Conservation (phyloP, 2,329 filamentous ascomycete species). For the Alternaria brassicicola region DNA sequence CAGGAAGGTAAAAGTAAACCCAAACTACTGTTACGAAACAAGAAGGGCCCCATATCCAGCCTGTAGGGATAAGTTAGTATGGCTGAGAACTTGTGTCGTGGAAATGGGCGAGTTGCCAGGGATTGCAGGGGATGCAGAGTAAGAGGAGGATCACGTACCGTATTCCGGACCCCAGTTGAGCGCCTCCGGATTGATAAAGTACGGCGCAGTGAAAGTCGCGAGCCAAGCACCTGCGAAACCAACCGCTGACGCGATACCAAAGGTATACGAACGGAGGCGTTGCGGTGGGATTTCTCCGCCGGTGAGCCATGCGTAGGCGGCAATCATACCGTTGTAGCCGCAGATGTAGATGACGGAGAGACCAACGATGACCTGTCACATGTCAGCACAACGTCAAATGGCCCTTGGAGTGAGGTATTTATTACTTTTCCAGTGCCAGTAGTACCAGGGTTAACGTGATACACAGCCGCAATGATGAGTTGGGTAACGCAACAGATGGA, state of each 20-base stretch:
- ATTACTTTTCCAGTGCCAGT: conserved; percentile 50
- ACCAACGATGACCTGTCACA: conserved; percentile 54
- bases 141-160: conserved; percentile 17
- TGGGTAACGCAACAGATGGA: conserved; percentile 62
- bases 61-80: conserved; percentile 6
- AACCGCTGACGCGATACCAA: conserved; percentile 60
- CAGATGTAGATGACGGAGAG: conserved; percentile 62
- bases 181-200: conserved; percentile 63
- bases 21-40: conserved; percentile 49
- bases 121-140: no score
- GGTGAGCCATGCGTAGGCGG: conserved; percentile 63
- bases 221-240: conserved; percentile 64
- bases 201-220: conserved; percentile 63
- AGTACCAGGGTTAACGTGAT: conserved; percentile 54
- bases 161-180: conserved; percentile 66
- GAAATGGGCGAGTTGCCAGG: not conserved
- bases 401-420: not conserved
- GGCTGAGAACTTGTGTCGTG: no score
- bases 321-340: conserved; percentile 61
- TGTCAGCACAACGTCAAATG: not conserved
- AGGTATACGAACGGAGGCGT: conserved; percentile 63
- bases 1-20: conserved; percentile 42
- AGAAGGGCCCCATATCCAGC: conserved; percentile 43
- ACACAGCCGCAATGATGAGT: conserved; percentile 60
- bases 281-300: conserved; percentile 65